Base-by-base conservation (phyloP, 2,329 filamentous ascomycete species). In the Fusarium piperis region DNA sequence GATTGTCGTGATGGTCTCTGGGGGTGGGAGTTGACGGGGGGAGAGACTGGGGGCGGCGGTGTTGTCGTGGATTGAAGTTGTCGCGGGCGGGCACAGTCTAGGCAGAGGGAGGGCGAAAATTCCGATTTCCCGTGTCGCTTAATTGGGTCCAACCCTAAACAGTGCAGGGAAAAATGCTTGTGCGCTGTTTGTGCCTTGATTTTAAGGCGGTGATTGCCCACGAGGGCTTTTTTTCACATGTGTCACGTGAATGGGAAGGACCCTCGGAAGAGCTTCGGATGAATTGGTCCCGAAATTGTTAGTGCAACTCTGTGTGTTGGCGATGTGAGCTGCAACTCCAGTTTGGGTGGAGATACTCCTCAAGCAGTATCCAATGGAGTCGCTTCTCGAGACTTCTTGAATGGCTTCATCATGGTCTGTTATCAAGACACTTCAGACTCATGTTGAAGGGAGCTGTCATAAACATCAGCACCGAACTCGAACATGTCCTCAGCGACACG, bases 111-210 rank as follows among this genome's bases (percentile, higher is more conserved):
- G 70, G 59, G 71, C 77, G 76, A 81, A 82, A 81, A 78, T 80
- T 81, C 79, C 76, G 78, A 76, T 75, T 44, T 74, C 63, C 59
- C 74, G 75, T 78, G 79, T 81, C 80, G 81, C 79, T 82, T 82
- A 83, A 79, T 78, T 84, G 82, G 82, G 83, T 79, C 81, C 80
- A 83, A 84, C 83, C 83, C 83, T 84, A 85, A 84, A 78, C 38
- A 26, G 55, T 51, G 41, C 41, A 15, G 44, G 35, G 53, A 33
- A 26, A 56, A 52, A 33, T 70, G 70, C 53, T 58, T 62, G 72
- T 69, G 68, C 52, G 67, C 20, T 6, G 20, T 23, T 41, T 11
- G 12, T 76, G 75, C 73, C 73, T 57, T 12, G 52, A 4, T 23
- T 66, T 2, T 70, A 36, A 76, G 75, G 74, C 72, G 11, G 11